phyloP scores from a whole-genome alignment of 2,329 filamentous ascomycete species.

The Fusarium sp. region DNA sequence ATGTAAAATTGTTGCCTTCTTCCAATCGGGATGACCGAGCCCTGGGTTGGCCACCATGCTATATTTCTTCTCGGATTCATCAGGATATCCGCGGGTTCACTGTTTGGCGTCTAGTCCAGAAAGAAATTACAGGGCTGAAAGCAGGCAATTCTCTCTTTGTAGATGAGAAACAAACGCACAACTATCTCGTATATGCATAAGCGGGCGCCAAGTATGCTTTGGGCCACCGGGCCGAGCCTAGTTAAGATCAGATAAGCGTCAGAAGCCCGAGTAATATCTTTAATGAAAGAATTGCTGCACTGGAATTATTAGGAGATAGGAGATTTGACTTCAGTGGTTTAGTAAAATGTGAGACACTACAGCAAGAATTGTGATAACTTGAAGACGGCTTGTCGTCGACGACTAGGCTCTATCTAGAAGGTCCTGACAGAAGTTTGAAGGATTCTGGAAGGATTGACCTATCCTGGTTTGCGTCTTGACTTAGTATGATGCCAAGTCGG shows the following conservation, averaged over 20 bases:
- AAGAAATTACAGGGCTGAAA: too few relatives aligned
- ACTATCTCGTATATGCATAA: slow-evolving; percentile 2
- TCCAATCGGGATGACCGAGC: too few relatives aligned
- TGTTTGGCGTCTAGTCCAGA: too few relatives aligned
- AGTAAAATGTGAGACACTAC: background rate
- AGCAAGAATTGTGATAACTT: background rate
- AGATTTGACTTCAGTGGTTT: background rate
- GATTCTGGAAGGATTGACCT: background rate
- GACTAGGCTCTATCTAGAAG: background rate
- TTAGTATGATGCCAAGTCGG: background rate
- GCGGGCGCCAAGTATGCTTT: background rate
- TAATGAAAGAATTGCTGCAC: background rate
- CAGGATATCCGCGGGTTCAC: too few relatives aligned
- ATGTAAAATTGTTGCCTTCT: too few relatives aligned
- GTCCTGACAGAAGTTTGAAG: background rate
- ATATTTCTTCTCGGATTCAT: too few relatives aligned
- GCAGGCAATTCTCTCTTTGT: too few relatives aligned
- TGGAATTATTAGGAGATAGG: background rate
- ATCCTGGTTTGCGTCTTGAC: background rate
- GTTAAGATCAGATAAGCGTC: background rate
- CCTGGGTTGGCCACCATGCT: too few relatives aligned
- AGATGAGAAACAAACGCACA: background rate
- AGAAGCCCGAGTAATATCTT: background rate
- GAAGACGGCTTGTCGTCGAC: background rate
- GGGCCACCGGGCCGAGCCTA: background rate